Conservation (phyloP, 1,284 basidiomycete genomes). For the Agroathelia rolfsii region DNA sequence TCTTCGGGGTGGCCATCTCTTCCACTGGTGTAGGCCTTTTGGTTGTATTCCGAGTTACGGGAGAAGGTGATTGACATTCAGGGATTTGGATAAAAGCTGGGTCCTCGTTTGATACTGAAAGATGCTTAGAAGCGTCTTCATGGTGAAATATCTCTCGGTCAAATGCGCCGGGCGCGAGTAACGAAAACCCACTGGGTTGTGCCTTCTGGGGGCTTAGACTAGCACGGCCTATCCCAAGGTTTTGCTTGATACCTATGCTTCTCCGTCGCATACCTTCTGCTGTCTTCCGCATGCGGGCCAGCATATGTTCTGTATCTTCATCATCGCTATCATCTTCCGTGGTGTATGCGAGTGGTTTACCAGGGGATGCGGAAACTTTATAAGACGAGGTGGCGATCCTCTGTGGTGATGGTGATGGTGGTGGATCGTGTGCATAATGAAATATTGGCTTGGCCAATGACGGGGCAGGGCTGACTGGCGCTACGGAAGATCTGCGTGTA, state of each 20-base stretch:
- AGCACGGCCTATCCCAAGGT: slow-evolving; percentile 7
- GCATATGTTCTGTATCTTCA: slow-evolving; percentile 39
- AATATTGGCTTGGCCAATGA: slow-evolving; percentile 4
- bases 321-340: slow-evolving; percentile 20
- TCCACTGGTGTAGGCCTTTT: slow-evolving; percentile 5
- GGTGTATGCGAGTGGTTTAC: slow-evolving; percentile 6
- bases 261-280: slow-evolving; percentile 47
- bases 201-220: slow-evolving; percentile 15
- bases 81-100: slow-evolving; percentile 12
- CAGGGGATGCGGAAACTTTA: slow-evolving; percentile 14
- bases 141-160: no score
- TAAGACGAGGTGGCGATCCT: slow-evolving; percentile 17
- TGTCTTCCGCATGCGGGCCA: slow-evolving; percentile 54
- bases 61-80: slow-evolving; percentile 15
- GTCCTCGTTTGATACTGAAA: slow-evolving; percentile 8
- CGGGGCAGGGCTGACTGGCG: slow-evolving; percentile 12
- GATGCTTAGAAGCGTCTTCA: slow-evolving; percentile 5
- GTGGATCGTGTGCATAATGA: slow-evolving; percentile 6
- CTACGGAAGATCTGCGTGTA: slow-evolving; percentile 15
- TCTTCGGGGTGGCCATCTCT: slow-evolving; percentile 20
- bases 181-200: slow-evolving; percentile 18
- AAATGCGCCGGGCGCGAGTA: slow-evolving; percentile 17
- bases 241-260: slow-evolving; percentile 24
- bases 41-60: slow-evolving; percentile 14
- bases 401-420: slow-evolving; percentile 12